Conservation (phyloP, 2,329 filamentous ascomycete genomes). For the Colletotrichum melonis region DNA sequence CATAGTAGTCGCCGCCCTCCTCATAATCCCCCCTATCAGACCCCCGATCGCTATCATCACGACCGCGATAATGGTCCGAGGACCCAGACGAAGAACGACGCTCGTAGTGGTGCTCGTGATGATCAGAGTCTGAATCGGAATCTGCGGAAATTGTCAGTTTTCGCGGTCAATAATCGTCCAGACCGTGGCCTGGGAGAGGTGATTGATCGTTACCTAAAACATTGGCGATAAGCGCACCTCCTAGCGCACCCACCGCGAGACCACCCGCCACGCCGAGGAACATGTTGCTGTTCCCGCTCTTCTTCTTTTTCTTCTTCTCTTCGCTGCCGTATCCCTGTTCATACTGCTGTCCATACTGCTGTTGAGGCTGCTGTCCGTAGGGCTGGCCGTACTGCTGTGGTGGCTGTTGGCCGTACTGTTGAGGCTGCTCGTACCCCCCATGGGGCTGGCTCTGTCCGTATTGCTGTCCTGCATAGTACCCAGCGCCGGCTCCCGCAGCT, state of each 20-base stretch:
- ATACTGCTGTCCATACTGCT: constrained; percentile 5
- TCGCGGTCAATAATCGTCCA: background rate
- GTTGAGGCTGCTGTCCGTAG: constrained; percentile 1
- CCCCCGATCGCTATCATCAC: constrained; percentile 39
- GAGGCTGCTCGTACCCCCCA: constrained; percentile 10
- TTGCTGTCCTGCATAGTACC: constrained; percentile 22
- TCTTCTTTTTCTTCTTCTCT: constrained; percentile 44
- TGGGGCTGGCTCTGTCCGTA: constrained; percentile 21
- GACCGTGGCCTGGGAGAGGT: background rate
- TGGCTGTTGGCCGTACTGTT: background rate
- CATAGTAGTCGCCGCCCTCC: constrained; percentile 49
- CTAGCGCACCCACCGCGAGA: constrained; percentile 65
- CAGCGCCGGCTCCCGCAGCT: constrained; percentile 24
- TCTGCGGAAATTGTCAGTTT: background rate
- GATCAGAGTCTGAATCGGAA: constrained; percentile 26
- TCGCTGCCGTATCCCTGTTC: constrained; percentile 30
- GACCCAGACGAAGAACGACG: constrained; percentile 28
- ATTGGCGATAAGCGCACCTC: constrained; percentile 67
- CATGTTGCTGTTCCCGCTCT: constrained; percentile 60
- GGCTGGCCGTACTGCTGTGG: constrained; percentile 7
- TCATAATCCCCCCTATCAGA: constrained; percentile 60
- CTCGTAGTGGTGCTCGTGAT: constrained; percentile 7
- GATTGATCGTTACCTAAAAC: constrained; percentile 61
- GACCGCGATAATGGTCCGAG: constrained; percentile 22
- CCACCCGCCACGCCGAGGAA: constrained; percentile 68